Evolutionary conservation across 108 stramenopile genomes (phyloP), one percentile per base, ranked within the genome.

Genomic region (Schizochytrium sp.): DNA sequence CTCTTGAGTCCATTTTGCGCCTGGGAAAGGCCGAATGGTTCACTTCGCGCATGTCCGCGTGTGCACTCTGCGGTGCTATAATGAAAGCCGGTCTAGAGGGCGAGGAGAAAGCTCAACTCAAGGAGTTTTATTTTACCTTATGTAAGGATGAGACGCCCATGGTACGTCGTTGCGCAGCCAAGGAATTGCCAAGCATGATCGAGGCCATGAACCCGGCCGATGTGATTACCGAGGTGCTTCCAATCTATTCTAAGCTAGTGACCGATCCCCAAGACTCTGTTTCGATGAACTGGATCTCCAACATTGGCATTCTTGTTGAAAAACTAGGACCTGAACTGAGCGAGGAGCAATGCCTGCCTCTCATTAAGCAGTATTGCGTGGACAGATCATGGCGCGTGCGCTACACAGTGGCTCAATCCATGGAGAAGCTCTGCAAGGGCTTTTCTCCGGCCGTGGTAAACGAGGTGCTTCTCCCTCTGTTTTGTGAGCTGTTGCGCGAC

Each of bases 71-170:
- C 76, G 76, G 76, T 38, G 76, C 76, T 38, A 49, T 83, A 53
- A 55, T 49, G 8, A 49, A 83, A 28, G 53, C 47, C 50, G 28
- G 47, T 40, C 76, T 55, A 8, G 10, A 38, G 50, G 76, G 28
- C 50, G 76, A 83, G 50, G 76, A 83, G 47, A 12, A 5, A 53
- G 53, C 8, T 38, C 50, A 49, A n/a, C 76, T 83, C 47, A 83
- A 83, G 3, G 76, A 83, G 28, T 38, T 55, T 10, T 83, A 19
- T 53, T 83, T 19, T 55, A 55, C 28, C 53, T 55, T 83, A 55
- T 83, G 76, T 55, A 83, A 83, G 53, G 76, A 83, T 10, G 76
- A 83, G 76, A 83, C 76, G 76, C 76, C 76, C 47, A 83, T 83
- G 76, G 76, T 83, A 53, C 76, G 76, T 49, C 47, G 76, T 10